These are phyloP conservation scores for Pseudogymnoascus sp. DNA, from an alignment of 2,329 filamentous ascomycete species.

Conservation along the genomic window DNA sequence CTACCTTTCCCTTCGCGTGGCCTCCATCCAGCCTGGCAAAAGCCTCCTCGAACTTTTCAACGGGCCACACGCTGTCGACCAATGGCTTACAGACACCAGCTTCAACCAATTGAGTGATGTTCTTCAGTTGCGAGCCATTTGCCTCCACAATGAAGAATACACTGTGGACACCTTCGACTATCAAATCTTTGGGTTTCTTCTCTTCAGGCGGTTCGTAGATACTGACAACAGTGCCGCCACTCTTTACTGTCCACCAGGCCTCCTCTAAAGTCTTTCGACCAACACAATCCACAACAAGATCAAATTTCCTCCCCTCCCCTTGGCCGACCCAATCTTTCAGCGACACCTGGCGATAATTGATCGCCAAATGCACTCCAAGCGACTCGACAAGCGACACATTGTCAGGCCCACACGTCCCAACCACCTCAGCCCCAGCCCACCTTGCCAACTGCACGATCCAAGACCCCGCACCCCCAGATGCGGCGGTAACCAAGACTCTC, in stretches of 20 bases:
- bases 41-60: constrained; percentile 34
- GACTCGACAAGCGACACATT: constrained; percentile 34
- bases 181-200: constrained; percentile 26
- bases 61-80: constrained; percentile 35
- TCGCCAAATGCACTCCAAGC: constrained; percentile 34
- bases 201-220: constrained; percentile 33
- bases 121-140: constrained; percentile 30
- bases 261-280: constrained; percentile 35
- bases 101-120: constrained; percentile 35
- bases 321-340: constrained; percentile 29
- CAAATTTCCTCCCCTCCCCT: constrained; percentile 28
- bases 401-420: constrained; percentile 33
- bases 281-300: constrained; percentile 38
- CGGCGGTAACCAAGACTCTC: constrained; percentile 37
- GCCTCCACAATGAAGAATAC: constrained; percentile 38
- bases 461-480: constrained; percentile 37
- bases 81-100: constrained; percentile 29
- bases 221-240: constrained; percentile 32
- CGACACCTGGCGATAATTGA: constrained; percentile 33
- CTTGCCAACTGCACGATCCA: constrained; percentile 38
- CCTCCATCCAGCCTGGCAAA: constrained; percentile 34
- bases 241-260: constrained; percentile 35
- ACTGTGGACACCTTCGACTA: constrained; percentile 26
- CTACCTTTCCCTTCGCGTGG: constrained; percentile 37
- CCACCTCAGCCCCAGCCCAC: constrained; percentile 32